Percentiles rank a stretch among this genome's conserved stretches.
Conservation (phyloP, 2,329 filamentous ascomycete genomes). For the Colletotrichum phormii region DNA sequence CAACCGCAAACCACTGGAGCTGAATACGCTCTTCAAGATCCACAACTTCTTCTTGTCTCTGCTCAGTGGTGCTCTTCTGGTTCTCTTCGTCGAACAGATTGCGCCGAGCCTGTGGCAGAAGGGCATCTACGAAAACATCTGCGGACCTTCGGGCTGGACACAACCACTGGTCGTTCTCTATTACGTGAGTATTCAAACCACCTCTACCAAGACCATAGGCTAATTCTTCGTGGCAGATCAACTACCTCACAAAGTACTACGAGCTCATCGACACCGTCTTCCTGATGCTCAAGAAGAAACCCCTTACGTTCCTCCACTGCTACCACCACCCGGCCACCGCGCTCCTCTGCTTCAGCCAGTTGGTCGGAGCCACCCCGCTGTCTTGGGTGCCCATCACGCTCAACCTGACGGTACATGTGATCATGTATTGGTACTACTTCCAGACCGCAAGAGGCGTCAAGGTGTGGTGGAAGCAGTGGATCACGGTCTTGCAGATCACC, state of each 20-base stretch:
- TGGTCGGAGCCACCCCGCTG: conserved; percentile 84
- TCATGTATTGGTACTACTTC: conserved; percentile 99
- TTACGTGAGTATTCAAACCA: conserved; percentile 71
- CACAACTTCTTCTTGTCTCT: conserved; percentile 89
- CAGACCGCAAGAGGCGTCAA: conserved; percentile 87
- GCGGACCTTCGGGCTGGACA: conserved; percentile 81
- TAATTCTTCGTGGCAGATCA: conserved; percentile 70
- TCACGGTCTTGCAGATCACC: conserved; percentile 88
- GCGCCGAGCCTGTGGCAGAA: conserved; percentile 78
- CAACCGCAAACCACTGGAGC: conserved; percentile 78
- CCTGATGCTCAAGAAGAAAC: conserved; percentile 95
- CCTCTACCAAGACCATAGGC: not conserved
- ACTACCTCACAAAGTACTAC: conserved; percentile 92
- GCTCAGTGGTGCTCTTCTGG: conserved; percentile 78
- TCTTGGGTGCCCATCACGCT: conserved; percentile 88
- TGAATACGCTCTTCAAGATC: conserved; percentile 83
- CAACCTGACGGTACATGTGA: conserved; percentile 86
- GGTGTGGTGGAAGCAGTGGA: conserved; percentile 97
- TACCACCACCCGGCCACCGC: conserved; percentile 93
- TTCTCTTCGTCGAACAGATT: conserved; percentile 84
- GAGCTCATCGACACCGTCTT: conserved; percentile 90
- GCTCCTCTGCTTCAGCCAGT: conserved; percentile 89
- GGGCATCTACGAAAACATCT: conserved; percentile 85
- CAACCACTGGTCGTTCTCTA: conserved; percentile 85
- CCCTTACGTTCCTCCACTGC: conserved; percentile 91